Evolutionary conservation across 2,329 filamentous ascomycete species (phyloP).

Genomic region (Didymella exigua): DNA sequence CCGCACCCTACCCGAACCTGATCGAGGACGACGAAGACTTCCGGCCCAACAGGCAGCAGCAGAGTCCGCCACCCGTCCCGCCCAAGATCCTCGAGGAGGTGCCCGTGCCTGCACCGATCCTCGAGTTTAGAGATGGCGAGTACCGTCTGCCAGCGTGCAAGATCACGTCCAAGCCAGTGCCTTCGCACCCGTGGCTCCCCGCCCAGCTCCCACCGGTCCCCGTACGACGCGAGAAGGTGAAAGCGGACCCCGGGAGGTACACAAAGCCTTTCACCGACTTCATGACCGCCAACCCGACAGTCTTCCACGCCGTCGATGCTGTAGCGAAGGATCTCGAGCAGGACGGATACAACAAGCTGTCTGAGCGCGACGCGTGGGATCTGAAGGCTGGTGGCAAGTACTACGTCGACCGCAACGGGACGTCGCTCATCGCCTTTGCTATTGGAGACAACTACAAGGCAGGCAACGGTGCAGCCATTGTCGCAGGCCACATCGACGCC

Average conservation of each 20-base stretch:
- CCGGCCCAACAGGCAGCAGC: constrained; percentile 23
- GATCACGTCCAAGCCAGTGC: constrained; percentile 9
- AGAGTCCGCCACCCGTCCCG: constrained; percentile 46
- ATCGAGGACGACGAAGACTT: constrained; percentile 43
- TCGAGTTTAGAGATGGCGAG: constrained; percentile 16
- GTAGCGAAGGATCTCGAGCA: constrained; percentile 74
- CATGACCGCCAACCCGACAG: constrained; percentile 85
- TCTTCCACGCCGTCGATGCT: constrained; percentile 86
- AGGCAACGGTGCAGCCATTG: constrained; percentile 85
- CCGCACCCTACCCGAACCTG: constrained; percentile 36
- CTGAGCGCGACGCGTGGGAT: constrained; percentile 81
- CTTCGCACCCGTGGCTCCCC: constrained; percentile 28
- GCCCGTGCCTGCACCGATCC: constrained; percentile 3
- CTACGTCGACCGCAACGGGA: constrained; percentile 84
- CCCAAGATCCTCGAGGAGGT: constrained; percentile 42
- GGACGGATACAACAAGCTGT: constrained; percentile 78
- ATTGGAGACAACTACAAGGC: constrained; percentile 80
- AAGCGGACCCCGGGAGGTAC: constrained; percentile 56
- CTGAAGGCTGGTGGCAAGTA: constrained; percentile 85
- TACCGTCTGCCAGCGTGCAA: constrained; percentile 11
- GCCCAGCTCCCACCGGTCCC: constrained; percentile 17
- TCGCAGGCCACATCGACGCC: constrained; percentile 92
- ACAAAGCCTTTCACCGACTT: constrained; percentile 87
- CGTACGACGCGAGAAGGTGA: constrained; percentile 29
- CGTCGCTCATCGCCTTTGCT: constrained; percentile 81